Evolutionary conservation across 176 grass and related monocot species (phyloP), one percentile per base, ranked within the genome.

Genomic region (Hordeum marinum): DNA sequence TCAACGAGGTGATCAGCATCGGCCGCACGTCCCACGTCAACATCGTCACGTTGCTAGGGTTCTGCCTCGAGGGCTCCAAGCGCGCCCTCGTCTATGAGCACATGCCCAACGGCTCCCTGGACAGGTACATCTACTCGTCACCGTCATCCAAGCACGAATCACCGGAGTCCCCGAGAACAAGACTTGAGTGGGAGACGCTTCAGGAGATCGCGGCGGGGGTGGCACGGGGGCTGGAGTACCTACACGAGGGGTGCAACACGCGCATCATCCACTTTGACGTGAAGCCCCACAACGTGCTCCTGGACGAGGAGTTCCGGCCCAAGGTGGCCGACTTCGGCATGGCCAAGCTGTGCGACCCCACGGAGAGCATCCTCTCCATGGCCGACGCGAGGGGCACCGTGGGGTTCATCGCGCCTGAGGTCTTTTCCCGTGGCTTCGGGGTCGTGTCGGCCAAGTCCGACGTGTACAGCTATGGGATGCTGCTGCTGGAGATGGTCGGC

Each of bases 181-280:
- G 40, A n/a, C 72, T 95, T 2, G 40, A 29, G 4, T 86, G 87
- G 85, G 74, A 91, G 34, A 76, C 41, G 26, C 37, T 88, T n/a
- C 83, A 84, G 0, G 88, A 93, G 34, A 87, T 96, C 31, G 90
- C 94, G 5, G 2, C 10, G 0, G 94, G 91, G 34, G 68, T 93
- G 46, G 83, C 94, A 4, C 68, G 86, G 18, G 94, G 94, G 3
- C 79, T 96, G 0, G 91, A 96, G 58, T 96, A 96, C 86, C 68
- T 96, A 37, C 94, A 96, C 35, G 85, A 85, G 2, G 89, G 92
- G 0, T 94, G 89, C 76, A 83, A 41, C 76, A 96, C 87, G 1
- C 85, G 89, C 20, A 96, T 96, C 66, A 80, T 96, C 35, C 94
- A 96, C 83, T 96, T 96, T 29, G 94, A 96, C 46, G 92, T 96